phyloP scores from a whole-genome alignment of 2,329 filamentous ascomycete species.

The Xylaria digitata region DNA sequence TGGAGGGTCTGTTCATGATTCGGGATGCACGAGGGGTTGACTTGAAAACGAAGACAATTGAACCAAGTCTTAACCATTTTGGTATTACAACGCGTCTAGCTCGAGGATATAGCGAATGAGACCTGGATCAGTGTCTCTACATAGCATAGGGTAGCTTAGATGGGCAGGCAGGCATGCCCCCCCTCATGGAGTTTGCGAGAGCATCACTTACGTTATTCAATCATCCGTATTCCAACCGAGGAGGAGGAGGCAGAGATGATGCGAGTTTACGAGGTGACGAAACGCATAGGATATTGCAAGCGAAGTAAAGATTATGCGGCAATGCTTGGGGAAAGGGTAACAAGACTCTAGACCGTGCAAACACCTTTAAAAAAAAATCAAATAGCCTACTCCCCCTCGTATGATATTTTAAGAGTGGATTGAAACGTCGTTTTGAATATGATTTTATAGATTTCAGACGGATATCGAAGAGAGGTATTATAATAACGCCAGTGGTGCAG shows the following conservation, averaged over 20 bases:
- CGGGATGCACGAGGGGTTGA: conserved; percentile 19
- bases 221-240: conserved; percentile 24
- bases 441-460: neutral
- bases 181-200: conserved; percentile 29
- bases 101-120: conserved; percentile 17
- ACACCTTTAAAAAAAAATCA: conserved; percentile 31
- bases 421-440: neutral
- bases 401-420: neutral
- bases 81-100: conserved; percentile 23
- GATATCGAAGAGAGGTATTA: neutral
- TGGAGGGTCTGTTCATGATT: conserved; percentile 16
- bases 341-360: conserved; percentile 45
- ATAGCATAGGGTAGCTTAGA: conserved; percentile 37
- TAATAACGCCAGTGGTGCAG: conserved; percentile 36
- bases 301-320: conserved; percentile 4
- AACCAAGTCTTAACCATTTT: conserved; percentile 30
- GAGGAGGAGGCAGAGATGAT: conserved; percentile 9
- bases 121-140: conserved; percentile 16
- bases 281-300: conserved; percentile 18
- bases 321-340: conserved; percentile 7
- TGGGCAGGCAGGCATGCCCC: conserved; percentile 31
- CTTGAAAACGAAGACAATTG: conserved; percentile 21
- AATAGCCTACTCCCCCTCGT: conserved; percentile 2
- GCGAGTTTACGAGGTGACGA: conserved; percentile 15
- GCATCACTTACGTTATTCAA: conserved; percentile 23